Evolutionary conservation across 176 grass and related monocot genomes (phyloP), one percentile per base, ranked within the genome.

Genomic region (Triticum monococcum): DNA sequence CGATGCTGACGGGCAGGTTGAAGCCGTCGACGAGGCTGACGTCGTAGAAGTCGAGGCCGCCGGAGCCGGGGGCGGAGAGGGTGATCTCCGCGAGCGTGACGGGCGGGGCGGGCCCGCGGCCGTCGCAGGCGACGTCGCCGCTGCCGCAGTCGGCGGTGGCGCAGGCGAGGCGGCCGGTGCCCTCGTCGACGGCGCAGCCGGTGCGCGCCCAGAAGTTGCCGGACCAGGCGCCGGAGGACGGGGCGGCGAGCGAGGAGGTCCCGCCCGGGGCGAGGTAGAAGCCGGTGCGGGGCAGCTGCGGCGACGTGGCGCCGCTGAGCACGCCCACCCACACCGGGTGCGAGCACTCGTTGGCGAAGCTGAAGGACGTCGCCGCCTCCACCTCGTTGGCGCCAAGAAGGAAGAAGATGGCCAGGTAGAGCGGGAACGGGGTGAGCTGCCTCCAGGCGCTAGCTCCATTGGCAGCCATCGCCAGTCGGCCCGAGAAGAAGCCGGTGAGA

Each of bases 1-100:
- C 75, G 17, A 94, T 12, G 40, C 90, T 82, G 66, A 92, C 68
- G 0, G 92, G 87, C 71, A 97, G 77, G 84, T 94, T 94, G 86
- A 94, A 93, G 5, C 88, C 88, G 36, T 95, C 96, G 45, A 98
- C 92, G 68, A 95, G 92, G 90, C 96, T 98, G 6, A 98, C 91
- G 82, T 98, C 93, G 76, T 96, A 98, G 86, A 98, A 96, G 90
- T 96, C 96, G 48, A 77, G 23, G 5, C 78, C 75, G 8, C 81
- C 78, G 54, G 59, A 72, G 10, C 88, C 88, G 0, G 73, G 22
- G 2, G 60, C 35, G 37, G 73, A 26, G 4, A 76, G 73, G 26
- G 73, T 76, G 45, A 76, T 1, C 73, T 76, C 73, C 2, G 45
- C 45, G 25, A 76, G 73, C 45, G 73, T 76, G 73, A 54, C 45